These are phyloP conservation scores for Tetracladium setigerum DNA, from an alignment of 495 filamentous ascomycete species.

Conservation along the genomic window DNA sequence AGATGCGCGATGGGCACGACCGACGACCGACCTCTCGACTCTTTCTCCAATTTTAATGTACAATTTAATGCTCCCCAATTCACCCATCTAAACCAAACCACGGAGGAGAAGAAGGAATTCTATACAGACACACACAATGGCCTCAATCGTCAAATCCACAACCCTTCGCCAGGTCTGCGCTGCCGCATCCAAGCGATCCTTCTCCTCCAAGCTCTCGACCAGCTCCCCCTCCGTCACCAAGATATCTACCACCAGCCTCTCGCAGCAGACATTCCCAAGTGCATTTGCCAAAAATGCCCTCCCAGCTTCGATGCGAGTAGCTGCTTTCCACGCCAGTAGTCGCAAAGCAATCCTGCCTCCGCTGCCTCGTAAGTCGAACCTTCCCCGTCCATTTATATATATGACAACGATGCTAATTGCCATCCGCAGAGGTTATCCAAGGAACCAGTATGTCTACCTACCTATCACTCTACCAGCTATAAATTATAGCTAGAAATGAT, in stretches of 20 bases:
- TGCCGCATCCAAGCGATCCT: conserved; percentile 19
- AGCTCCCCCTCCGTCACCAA: conserved; percentile 22
- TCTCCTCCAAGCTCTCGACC: conserved; percentile 19
- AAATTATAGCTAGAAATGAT: neutral
- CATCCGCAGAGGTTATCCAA: conserved; percentile 56
- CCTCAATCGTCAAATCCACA: conserved; percentile 45
- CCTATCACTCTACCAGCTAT: neutral
- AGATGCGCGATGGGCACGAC: no score
- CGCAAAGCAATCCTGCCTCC: conserved; percentile 61
- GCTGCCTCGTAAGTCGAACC: conserved; percentile 51
- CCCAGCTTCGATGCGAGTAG: conserved; percentile 32
- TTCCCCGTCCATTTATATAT: conserved; percentile 20
- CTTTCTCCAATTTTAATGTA: no score
- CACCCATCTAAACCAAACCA: no score
- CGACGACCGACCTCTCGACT: no score
- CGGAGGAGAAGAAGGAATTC: neutral
- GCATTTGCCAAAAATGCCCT: conserved; percentile 27
- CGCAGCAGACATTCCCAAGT: conserved; percentile 20
- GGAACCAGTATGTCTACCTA: conserved; percentile 60
- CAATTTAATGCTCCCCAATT: no score
- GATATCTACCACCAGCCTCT: conserved; percentile 21
- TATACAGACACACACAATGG: conserved; percentile 33
- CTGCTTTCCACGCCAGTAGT: conserved; percentile 68
- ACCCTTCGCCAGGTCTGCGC: conserved; percentile 42
- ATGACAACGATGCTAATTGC: neutral